A percentile compares a stretch with the other conserved stretches of the same genome.
These are phyloP conservation scores for Phlebopus sp. DNA, from an alignment of 1,284 basidiomycete genomes.

Conservation along the genomic window DNA sequence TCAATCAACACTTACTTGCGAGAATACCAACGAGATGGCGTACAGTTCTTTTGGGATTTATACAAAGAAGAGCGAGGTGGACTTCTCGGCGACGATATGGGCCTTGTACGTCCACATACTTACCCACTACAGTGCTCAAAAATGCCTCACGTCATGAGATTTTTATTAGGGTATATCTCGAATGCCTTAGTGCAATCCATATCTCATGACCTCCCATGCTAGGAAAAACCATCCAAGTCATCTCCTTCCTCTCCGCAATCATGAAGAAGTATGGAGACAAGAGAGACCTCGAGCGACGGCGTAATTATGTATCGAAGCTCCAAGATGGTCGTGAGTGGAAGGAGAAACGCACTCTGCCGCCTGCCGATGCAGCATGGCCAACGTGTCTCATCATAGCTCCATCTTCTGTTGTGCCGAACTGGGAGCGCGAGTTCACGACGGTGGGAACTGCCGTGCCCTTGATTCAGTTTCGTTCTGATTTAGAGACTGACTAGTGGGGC, in stretches of 20 bases:
- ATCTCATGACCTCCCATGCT: neutral
- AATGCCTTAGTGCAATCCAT: neutral
- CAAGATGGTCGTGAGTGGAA: slow-evolving; percentile 62
- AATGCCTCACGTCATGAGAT: neutral
- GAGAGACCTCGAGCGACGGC: slow-evolving; percentile 61
- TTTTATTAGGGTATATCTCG: slow-evolving; percentile 21
- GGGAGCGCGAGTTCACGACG: slow-evolving; percentile 77
- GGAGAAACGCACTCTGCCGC: slow-evolving; percentile 51
- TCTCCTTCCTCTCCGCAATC: slow-evolving; percentile 81
- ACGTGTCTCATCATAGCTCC: slow-evolving; percentile 83
- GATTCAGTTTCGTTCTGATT: neutral
- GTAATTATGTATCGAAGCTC: slow-evolving; percentile 56
- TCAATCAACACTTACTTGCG: slow-evolving; percentile 79
- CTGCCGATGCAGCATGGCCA: slow-evolving; percentile 68
- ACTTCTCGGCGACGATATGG: slow-evolving; percentile 88
- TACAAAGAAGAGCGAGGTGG: slow-evolving; percentile 67
- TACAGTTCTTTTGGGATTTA: slow-evolving; percentile 69
- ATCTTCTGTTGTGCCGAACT: slow-evolving; percentile 74
- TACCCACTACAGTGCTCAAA: slow-evolving; percentile 3
- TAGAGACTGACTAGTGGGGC: slow-evolving; percentile 56
- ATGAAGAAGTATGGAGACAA: slow-evolving; percentile 72
- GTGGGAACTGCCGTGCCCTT: slow-evolving; percentile 36
- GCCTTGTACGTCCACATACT: slow-evolving; percentile 51
- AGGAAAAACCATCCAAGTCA: slow-evolving; percentile 89
- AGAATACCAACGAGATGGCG: slow-evolving; percentile 82